These are phyloP conservation scores for Scutellaria minor DNA, from an alignment of 257 asterid genomes.

Conservation along the genomic window DNA sequence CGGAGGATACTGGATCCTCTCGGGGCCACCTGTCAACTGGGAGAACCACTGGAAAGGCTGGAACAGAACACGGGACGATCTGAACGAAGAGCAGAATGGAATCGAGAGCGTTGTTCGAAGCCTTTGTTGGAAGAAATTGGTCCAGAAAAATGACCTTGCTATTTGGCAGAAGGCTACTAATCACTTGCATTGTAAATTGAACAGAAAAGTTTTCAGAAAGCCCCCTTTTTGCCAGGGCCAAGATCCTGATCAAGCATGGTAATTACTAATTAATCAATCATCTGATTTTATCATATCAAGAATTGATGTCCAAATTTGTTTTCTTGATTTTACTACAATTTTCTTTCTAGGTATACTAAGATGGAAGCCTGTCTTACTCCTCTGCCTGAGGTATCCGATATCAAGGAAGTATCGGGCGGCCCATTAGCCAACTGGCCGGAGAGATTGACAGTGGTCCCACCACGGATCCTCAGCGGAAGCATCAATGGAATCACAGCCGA, in stretches of 20 bases:
- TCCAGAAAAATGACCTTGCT: slow-evolving; percentile 72
- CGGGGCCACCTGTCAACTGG: slow-evolving; percentile 98
- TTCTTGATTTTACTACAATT: not conserved
- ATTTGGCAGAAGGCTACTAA: slow-evolving; percentile 88
- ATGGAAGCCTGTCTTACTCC: slow-evolving; percentile 87
- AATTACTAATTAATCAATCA: not conserved
- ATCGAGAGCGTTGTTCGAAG: slow-evolving; percentile 77
- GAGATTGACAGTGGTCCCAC: slow-evolving; percentile 74
- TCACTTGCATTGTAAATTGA: slow-evolving; percentile 71
- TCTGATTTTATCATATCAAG: not conserved
- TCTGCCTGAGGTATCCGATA: slow-evolving; percentile 72
- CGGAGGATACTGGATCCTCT: slow-evolving; percentile 94
- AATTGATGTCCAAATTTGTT: not conserved
- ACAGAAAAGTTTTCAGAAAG: slow-evolving; percentile 64
- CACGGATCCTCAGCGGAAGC: slow-evolving; percentile 66
- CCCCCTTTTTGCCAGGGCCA: slow-evolving; percentile 70
- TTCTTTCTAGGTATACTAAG: slow-evolving; percentile 68
- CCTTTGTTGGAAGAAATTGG: slow-evolving; percentile 87
- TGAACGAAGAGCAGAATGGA: slow-evolving; percentile 64
- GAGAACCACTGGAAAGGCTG: slow-evolving; percentile 80
- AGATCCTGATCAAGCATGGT: slow-evolving; percentile 88
- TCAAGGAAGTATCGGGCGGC: slow-evolving; percentile 74
- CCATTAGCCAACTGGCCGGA: slow-evolving; percentile 76
- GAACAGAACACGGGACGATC: slow-evolving; percentile 63
- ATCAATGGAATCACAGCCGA: slow-evolving; percentile 60